Percentiles rank a stretch among this genome's conserved stretches.
Conservation (phyloP, 345 rosid genomes). For the Eucalyptus polybractea region DNA sequence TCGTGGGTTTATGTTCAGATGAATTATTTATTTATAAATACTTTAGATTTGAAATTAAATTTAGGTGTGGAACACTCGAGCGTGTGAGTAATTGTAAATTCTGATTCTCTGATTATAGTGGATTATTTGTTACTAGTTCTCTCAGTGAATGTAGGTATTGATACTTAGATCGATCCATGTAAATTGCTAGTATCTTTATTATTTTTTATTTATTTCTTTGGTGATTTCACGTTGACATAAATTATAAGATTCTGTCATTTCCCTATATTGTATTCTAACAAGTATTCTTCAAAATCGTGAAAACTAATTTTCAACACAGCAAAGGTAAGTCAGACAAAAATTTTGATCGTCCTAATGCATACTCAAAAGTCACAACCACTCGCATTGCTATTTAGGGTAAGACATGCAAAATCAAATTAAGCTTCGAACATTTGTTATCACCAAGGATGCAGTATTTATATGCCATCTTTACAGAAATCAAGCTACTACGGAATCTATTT, state of each 20-base stretch:
- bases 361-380: background rate
- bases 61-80: fast-evolving
- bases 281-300: constrained; percentile 52
- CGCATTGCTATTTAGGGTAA: background rate
- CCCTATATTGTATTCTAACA: fast-evolving
- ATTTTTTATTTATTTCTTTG: too few species aligned
- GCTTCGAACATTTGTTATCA: background rate
- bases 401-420: background rate
- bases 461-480: background rate
- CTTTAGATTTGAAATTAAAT: fast-evolving
- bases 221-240: fast-evolving
- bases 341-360: background rate
- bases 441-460: background rate
- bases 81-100: fast-evolving
- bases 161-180: fast-evolving
- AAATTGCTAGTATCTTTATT: too few species aligned
- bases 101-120: fast-evolving
- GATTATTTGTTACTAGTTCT: fast-evolving
- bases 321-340: constrained; percentile 15
- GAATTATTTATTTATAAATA: too few species aligned
- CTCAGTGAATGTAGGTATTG: fast-evolving
- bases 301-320: constrained; percentile 55
- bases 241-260: fast-evolving
- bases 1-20: fast-evolving
- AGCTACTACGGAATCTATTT: background rate